phyloP scores from a whole-genome alignment of 805 yeast species.

The Cyberlindnera xishuangbannaensis region DNA sequence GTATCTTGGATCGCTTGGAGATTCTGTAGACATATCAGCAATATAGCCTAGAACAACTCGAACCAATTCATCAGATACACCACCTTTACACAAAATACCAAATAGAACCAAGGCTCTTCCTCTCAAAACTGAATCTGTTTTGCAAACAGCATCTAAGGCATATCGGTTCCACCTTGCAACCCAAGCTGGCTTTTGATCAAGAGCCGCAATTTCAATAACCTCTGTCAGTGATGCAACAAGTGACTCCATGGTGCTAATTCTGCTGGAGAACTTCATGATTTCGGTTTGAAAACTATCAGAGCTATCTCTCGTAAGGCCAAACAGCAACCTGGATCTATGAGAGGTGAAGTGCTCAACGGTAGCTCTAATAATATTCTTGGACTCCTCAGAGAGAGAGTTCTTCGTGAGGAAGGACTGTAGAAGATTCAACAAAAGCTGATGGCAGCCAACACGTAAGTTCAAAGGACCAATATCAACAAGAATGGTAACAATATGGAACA shows the following conservation, averaged over 20 bases:
- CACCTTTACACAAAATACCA: conserved; percentile 61
- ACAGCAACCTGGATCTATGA: conserved; percentile 62
- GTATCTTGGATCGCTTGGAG: conserved; percentile 21
- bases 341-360: conserved; percentile 40
- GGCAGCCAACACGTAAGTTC: conserved; percentile 54
- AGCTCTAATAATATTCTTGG: conserved; percentile 37
- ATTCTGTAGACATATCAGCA: conserved; percentile 28
- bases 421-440: conserved; percentile 57
- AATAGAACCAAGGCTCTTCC: conserved; percentile 62
- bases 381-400: conserved; percentile 39
- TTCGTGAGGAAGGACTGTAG: conserved; percentile 63
- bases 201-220: conserved; percentile 45
- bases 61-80: conserved; percentile 53
- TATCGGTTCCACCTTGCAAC: conserved; percentile 59
- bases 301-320: conserved; percentile 59
- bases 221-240: conserved; percentile 51
- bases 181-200: conserved; percentile 49
- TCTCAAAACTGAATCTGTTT: conserved; percentile 51
- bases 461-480: conserved; percentile 45
- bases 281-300: conserved; percentile 31
- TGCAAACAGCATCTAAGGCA: conserved; percentile 57
- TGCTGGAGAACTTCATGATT: conserved; percentile 32
- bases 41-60: conserved; percentile 30
- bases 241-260: conserved; percentile 44
- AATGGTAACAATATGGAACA: conserved; percentile 60